These are phyloP conservation scores for Breviolum minutum DNA, from an alignment of 73 alveolate genomes.

Conservation along the genomic window DNA sequence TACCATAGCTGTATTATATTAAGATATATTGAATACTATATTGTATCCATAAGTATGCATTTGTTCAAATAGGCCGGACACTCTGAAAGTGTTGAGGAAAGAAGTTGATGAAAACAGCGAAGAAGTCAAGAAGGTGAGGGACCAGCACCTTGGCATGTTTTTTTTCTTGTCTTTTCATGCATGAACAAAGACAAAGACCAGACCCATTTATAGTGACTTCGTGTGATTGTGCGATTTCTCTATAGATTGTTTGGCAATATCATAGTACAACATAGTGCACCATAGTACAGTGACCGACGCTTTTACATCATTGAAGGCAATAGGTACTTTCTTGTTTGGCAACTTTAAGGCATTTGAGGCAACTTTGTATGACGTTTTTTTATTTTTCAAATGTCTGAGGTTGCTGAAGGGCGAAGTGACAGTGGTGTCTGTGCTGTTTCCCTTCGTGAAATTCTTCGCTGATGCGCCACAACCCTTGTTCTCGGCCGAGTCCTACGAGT, in stretches of 20 bases:
- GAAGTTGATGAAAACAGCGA: constrained; percentile 62
- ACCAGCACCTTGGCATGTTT: constrained; percentile 28
- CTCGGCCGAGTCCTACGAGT: constrained; percentile 45
- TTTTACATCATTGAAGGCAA: background rate
- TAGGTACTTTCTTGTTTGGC: background rate
- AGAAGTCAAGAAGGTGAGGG: constrained; percentile 34
- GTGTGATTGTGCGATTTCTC: too few relatives aligned
- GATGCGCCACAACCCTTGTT: constrained; percentile 94
- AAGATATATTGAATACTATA: too few relatives aligned
- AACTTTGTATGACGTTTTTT: background rate
- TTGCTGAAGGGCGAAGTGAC: constrained; percentile 56
- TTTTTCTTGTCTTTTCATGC: background rate
- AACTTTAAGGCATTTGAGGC: background rate
- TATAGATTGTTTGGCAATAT: too few relatives aligned
- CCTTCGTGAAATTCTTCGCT: constrained; percentile 81
- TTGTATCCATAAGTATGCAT: background rate
- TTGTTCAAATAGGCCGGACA: too few relatives aligned
- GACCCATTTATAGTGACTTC: too few relatives aligned
- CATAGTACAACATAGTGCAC: too few relatives aligned
- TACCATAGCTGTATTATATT: too few relatives aligned
- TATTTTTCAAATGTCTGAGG: background rate
- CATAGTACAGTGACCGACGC: too few relatives aligned
- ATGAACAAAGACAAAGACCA: too few relatives aligned
- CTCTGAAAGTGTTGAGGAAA: background rate
- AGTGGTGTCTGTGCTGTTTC: constrained; percentile 54